These are phyloP conservation scores for Epichloe sibirici DNA, from an alignment of 2,329 filamentous ascomycete genomes.

Conservation along the genomic window DNA sequence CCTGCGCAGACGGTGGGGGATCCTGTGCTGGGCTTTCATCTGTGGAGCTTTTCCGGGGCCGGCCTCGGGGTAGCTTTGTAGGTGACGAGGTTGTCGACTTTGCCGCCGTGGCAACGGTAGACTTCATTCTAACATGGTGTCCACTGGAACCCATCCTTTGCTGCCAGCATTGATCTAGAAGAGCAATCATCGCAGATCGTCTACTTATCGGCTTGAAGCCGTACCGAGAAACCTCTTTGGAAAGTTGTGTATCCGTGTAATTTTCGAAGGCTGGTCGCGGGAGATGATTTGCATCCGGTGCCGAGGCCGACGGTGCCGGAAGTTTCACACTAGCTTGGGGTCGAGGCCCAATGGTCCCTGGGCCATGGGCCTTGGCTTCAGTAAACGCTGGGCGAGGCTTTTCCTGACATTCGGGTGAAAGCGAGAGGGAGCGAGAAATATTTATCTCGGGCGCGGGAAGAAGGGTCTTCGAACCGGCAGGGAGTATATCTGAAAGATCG, in stretches of 20 bases:
- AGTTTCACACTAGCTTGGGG: background rate
- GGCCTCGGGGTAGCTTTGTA: slow-evolving; percentile 19
- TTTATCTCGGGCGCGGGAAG: background rate
- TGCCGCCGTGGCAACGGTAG: background rate
- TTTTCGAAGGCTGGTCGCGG: slow-evolving; percentile 44
- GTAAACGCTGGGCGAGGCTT: background rate
- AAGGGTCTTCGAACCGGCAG: background rate
- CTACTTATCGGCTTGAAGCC: slow-evolving; percentile 63
- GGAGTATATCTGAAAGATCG: slow-evolving; percentile 14
- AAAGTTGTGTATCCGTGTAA: slow-evolving; percentile 50
- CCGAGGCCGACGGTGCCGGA: background rate
- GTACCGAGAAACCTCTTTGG: slow-evolving; percentile 48
- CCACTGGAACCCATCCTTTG: slow-evolving; percentile 32
- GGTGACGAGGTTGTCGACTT: slow-evolving; percentile 2
- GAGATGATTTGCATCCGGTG: background rate
- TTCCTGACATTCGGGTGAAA: background rate
- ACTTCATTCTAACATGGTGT: slow-evolving; percentile 9
- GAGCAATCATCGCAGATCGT: slow-evolving; percentile 54
- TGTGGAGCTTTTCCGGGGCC: slow-evolving; percentile 20
- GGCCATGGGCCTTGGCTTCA: background rate
- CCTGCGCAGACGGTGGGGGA: slow-evolving; percentile 23
- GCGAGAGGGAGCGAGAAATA: too few species aligned
- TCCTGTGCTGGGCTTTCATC: slow-evolving; percentile 16
- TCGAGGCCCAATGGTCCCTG: background rate
- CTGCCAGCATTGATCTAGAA: slow-evolving; percentile 60